These are phyloP conservation scores for Chrysanthemum seticuspe DNA, from an alignment of 129 eudicot genomes.

Conservation along the genomic window DNA sequence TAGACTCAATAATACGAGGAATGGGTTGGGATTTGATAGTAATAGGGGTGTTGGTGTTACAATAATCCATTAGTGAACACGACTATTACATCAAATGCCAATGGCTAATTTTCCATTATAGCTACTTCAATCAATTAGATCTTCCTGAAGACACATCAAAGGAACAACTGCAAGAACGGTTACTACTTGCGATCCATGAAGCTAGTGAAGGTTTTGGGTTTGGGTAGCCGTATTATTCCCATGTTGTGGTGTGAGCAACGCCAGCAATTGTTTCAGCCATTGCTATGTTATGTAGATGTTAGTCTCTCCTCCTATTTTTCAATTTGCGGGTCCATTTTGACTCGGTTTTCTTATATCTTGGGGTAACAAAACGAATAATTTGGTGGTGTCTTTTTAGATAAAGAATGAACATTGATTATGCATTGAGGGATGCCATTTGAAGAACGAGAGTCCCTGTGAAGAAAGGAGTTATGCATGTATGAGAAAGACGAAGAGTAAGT, in stretches of 20 bases:
- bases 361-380: not conserved
- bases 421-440: conserved; percentile 17
- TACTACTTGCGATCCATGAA: conserved; percentile 94
- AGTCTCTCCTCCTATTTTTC: conserved; percentile 10
- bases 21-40: conserved; percentile 84
- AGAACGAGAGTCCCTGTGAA: conserved; percentile 7
- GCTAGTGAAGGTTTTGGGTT: conserved; percentile 99
- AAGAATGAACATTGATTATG: conserved; percentile 28
- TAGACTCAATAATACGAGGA: conserved; percentile 64
- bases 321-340: not conserved
- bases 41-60: conserved; percentile 92
- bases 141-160: conserved; percentile 91
- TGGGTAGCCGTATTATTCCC: conserved; percentile 39
- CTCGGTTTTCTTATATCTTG: not conserved
- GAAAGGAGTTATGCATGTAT: conserved; percentile 18
- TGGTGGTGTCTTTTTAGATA: conserved; percentile 11
- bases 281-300: conserved; percentile 34
- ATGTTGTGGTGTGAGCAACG: conserved; percentile 12
- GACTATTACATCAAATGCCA: no score
- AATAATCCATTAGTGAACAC: not conserved
- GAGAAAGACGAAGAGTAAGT: conserved; percentile 2
- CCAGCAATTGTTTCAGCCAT: conserved; percentile 17
- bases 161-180: conserved; percentile 91
- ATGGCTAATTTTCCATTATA: no score
- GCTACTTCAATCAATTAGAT: conserved; percentile 36